These are phyloP conservation scores for Rhodosporidiobolus odoratus DNA, from an alignment of 768 basidiomycete species.

Conservation along the genomic window DNA sequence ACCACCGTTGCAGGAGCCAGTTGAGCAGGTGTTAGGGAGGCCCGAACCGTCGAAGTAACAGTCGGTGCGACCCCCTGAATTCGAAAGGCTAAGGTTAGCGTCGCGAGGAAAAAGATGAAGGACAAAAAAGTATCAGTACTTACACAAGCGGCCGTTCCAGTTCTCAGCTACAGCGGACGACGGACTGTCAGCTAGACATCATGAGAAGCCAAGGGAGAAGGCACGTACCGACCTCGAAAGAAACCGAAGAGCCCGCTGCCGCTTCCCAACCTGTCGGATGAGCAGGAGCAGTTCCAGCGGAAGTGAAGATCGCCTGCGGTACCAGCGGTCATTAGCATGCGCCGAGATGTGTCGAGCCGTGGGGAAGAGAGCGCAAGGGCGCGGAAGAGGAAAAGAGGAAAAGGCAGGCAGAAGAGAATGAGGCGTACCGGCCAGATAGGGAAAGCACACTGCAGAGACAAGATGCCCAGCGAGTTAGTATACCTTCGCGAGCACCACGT, in stretches of 20 bases:
- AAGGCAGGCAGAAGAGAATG: background rate
- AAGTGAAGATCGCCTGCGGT: constrained; percentile 31
- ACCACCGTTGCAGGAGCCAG: constrained; percentile 44
- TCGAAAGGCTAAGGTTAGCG: no score
- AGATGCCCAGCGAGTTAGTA: no score
- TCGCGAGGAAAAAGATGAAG: no score
- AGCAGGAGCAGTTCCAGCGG: constrained; percentile 19
- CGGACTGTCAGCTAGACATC: background rate
- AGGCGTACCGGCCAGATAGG: no score
- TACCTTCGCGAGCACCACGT: no score
- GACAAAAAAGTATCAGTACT: background rate
- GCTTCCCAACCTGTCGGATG: constrained; percentile 37
- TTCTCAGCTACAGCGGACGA: constrained; percentile 51
- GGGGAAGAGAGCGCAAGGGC: background rate
- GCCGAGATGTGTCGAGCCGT: no score
- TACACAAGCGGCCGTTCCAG: constrained; percentile 66
- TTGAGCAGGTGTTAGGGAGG: constrained; percentile 47
- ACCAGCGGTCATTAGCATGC: no score
- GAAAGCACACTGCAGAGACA: no score
- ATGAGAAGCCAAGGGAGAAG: background rate
- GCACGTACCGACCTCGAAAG: constrained; percentile 50
- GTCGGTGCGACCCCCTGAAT: constrained; percentile 49
- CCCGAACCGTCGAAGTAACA: constrained; percentile 48
- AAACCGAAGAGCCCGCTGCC: constrained; percentile 46
- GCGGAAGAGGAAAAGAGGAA: background rate